Percentiles rank a stretch among this genome's conserved stretches.
Evolutionary conservation across 257 asterid genomes (phyloP).

Genomic region (Thymus mandschuricus): DNA sequence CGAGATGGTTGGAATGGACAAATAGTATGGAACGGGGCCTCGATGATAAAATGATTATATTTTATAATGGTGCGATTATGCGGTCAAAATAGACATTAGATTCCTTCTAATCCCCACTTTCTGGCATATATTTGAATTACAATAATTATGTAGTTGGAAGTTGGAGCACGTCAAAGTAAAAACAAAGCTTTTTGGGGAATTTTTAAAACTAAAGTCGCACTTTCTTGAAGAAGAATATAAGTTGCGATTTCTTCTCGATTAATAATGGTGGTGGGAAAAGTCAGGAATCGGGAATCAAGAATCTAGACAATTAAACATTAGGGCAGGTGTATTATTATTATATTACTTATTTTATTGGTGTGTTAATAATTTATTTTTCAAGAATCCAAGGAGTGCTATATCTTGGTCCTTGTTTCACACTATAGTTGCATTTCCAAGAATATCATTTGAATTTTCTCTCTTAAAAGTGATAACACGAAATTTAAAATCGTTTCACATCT

Average conservation of each 20-base stretch:
- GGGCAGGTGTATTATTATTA: background rate
- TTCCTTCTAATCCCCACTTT: constrained; percentile 34
- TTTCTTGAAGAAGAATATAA: no score
- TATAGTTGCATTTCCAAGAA: constrained; percentile 6
- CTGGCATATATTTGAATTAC: background rate
- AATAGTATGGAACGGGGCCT: background rate
- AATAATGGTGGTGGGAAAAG: background rate
- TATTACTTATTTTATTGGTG: background rate
- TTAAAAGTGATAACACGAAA: no score
- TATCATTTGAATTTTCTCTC: background rate
- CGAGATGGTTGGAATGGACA: no score
- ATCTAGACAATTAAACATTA: constrained; percentile 7
- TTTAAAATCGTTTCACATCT: no score
- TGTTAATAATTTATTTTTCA: background rate
- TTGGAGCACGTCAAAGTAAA: constrained; percentile 33
- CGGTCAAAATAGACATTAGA: constrained; percentile 25
- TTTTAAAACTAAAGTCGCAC: no score
- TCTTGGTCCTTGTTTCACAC: constrained; percentile 14
- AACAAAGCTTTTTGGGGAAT: no score
- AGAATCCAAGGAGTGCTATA: constrained; percentile 38
- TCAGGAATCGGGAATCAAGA: constrained; percentile 26
- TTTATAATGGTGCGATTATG: background rate
- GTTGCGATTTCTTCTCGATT: background rate
- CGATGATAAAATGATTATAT: background rate
- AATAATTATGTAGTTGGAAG: constrained; percentile 20